These are phyloP conservation scores for Cyclaneusma minus DNA, from an alignment of 2,329 filamentous ascomycete genomes.

Conservation along the genomic window DNA sequence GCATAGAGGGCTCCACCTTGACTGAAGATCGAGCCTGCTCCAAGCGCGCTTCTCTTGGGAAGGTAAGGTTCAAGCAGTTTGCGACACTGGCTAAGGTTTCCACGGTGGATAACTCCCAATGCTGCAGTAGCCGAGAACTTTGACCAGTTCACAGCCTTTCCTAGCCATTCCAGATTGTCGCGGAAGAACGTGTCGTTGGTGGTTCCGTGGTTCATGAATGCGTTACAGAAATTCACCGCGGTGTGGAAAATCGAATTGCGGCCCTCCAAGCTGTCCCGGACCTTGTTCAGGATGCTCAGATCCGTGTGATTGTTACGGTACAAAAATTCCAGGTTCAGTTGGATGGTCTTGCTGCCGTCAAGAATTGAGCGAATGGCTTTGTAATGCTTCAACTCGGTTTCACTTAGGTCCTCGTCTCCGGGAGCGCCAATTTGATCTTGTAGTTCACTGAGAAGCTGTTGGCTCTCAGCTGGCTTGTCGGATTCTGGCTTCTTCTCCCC, in stretches of 20 bases:
- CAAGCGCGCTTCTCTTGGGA: constrained; percentile 58
- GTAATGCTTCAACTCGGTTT: constrained; percentile 39
- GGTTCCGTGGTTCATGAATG: constrained; percentile 98
- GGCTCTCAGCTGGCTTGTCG: constrained; percentile 38
- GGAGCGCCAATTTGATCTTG: constrained; percentile 22
- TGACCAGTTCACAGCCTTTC: constrained; percentile 98
- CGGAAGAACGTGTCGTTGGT: constrained; percentile 98
- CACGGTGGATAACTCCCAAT: constrained; percentile 88
- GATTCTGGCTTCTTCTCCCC: constrained; percentile 34
- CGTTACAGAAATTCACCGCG: constrained; percentile 91
- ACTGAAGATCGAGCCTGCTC: constrained; percentile 78
- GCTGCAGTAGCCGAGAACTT: constrained; percentile 97
- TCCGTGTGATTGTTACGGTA: constrained; percentile 93
- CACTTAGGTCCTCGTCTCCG: constrained; percentile 23
- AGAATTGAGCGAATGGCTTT: constrained; percentile 54
- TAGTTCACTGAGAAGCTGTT: constrained; percentile 39
- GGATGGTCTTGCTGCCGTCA: constrained; percentile 83
- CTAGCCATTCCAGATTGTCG: constrained; percentile 93
- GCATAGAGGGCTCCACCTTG: constrained; percentile 93
- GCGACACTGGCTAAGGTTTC: constrained; percentile 83
- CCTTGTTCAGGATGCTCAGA: constrained; percentile 83
- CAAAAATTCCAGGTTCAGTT: constrained; percentile 88
- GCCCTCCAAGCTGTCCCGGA: constrained; percentile 87
- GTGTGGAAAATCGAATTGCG: constrained; percentile 98
- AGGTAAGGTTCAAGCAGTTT: constrained; percentile 92